These are phyloP conservation scores for Penicillium parvum DNA, from an alignment of 495 filamentous ascomycete genomes.

Conservation along the genomic window DNA sequence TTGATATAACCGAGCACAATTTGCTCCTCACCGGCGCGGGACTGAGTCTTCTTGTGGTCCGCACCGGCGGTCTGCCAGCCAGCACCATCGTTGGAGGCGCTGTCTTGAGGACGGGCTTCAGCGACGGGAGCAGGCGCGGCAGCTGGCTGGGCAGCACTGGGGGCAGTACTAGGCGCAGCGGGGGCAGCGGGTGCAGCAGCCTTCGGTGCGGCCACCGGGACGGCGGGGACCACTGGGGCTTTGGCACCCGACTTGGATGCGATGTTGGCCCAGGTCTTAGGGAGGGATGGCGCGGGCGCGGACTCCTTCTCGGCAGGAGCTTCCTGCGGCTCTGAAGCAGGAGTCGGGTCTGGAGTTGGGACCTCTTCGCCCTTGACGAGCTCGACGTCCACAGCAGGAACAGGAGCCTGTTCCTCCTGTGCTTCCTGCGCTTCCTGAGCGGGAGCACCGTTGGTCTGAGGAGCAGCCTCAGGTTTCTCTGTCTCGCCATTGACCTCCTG, in stretches of 20 bases:
- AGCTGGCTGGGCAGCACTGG: conserved; percentile 31
- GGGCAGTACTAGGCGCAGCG: conserved; percentile 26
- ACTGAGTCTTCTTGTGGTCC: conserved; percentile 75
- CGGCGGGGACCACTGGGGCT: conserved; percentile 28
- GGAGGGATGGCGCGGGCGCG: conserved; percentile 45
- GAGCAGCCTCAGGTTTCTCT: conserved; percentile 25
- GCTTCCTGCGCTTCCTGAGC: too few relatives aligned
- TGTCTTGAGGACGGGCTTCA: conserved; percentile 38
- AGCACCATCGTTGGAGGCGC: conserved; percentile 41
- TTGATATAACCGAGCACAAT: conserved; percentile 82
- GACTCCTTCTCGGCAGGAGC: conserved; percentile 51
- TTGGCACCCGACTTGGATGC: conserved; percentile 44
- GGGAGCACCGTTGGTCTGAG: conserved; percentile 43
- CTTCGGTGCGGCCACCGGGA: conserved; percentile 37
- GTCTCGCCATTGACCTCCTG: conserved; percentile 33
- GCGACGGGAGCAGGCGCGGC: conserved; percentile 31
- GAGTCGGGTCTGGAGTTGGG: conserved; percentile 46
- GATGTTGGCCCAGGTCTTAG: conserved; percentile 91
- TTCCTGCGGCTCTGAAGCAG: conserved; percentile 33
- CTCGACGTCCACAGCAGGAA: conserved; percentile 44
- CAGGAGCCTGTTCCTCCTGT: conserved; percentile 24
- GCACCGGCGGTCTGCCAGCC: conserved; percentile 79
- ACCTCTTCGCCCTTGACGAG: conserved; percentile 49
- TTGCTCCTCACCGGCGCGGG: conserved; percentile 60
- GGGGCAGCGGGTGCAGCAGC: conserved; percentile 33